Conservation (phyloP, 495 filamentous ascomycete species). For the Schizothecium vesticola region DNA sequence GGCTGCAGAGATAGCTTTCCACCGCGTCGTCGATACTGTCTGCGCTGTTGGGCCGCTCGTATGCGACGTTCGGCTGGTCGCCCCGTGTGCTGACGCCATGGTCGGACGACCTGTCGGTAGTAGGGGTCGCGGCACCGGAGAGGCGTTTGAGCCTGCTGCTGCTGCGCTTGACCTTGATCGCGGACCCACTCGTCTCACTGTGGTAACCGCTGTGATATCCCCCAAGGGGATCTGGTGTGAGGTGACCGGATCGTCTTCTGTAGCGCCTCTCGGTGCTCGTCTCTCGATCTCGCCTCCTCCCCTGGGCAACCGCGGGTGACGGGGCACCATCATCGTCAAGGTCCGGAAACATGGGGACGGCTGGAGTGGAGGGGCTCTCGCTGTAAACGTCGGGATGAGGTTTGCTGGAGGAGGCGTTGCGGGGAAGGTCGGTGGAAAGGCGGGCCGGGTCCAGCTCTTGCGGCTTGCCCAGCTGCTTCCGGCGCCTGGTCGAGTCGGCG, state of each 20-base stretch:
- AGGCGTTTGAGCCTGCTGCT: conserved; percentile 46
- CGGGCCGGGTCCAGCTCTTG: conserved; percentile 21
- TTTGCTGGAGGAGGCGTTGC: conserved; percentile 16
- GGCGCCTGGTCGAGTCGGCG: conserved; percentile 18
- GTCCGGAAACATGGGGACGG: conserved; percentile 23
- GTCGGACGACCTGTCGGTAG: conserved; percentile 27
- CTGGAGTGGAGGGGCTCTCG: conserved; percentile 20
- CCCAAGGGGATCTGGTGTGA: conserved; percentile 38
- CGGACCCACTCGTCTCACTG: conserved; percentile 37
- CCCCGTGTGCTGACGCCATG: conserved; percentile 23
- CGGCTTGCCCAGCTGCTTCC: conserved; percentile 17
- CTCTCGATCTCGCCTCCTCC: conserved; percentile 43
- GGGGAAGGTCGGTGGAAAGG: conserved; percentile 23
- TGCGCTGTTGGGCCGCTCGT: conserved; percentile 63
- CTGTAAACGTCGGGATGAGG: conserved; percentile 16
- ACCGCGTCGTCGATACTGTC: conserved; percentile 90
- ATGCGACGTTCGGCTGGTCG: conserved; percentile 35
- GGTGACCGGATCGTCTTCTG: conserved; percentile 36
- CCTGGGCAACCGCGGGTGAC: conserved; percentile 59
- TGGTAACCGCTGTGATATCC: conserved; percentile 30
- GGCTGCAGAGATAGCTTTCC: conserved; percentile 73
- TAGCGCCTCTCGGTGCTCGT: conserved; percentile 31
- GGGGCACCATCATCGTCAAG: conserved; percentile 59
- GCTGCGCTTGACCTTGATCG: conserved; percentile 38
- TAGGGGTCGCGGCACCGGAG: conserved; percentile 39